These are phyloP conservation scores for Pseudogymnoascus pannorum DNA, from an alignment of 2,329 filamentous ascomycete genomes.

Conservation along the genomic window DNA sequence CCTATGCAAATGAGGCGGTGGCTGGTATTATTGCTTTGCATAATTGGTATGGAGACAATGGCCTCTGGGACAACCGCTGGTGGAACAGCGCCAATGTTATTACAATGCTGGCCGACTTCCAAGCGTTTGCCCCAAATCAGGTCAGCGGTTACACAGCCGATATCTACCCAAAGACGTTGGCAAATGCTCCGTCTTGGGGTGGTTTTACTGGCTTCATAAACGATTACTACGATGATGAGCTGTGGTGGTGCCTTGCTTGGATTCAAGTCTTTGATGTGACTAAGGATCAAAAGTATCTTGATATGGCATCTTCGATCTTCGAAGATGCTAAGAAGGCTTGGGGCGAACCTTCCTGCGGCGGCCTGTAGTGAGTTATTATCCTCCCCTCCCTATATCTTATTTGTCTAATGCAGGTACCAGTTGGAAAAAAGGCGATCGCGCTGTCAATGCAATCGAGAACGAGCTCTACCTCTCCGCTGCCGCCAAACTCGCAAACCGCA, in stretches of 20 bases:
- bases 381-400: neutral
- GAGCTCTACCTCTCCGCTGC: constrained; percentile 49
- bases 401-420: constrained; percentile 15
- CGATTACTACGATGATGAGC: constrained; percentile 51
- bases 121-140: constrained; percentile 20
- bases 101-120: constrained; percentile 52
- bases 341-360: constrained; percentile 43
- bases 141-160: constrained; percentile 15
- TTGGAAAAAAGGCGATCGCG: constrained; percentile 47
- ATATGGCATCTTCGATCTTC: constrained; percentile 46
- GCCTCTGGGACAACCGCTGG: constrained; percentile 60
- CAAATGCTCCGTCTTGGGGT: constrained; percentile 17
- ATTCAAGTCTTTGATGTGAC: constrained; percentile 51
- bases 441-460: constrained; percentile 50
- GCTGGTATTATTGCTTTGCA: constrained; percentile 43
- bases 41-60: constrained; percentile 50
- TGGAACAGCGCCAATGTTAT: constrained; percentile 66
- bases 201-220: constrained; percentile 42
- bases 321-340: constrained; percentile 47
- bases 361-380: constrained; percentile 36
- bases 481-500: constrained; percentile 48
- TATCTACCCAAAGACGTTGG: constrained; percentile 22
- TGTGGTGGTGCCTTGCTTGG: constrained; percentile 58
- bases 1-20: constrained; percentile 22
- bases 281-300: constrained; percentile 43